phyloP scores from a whole-genome alignment of 2,329 filamentous ascomycete genomes.

The Xylaria sp. region DNA sequence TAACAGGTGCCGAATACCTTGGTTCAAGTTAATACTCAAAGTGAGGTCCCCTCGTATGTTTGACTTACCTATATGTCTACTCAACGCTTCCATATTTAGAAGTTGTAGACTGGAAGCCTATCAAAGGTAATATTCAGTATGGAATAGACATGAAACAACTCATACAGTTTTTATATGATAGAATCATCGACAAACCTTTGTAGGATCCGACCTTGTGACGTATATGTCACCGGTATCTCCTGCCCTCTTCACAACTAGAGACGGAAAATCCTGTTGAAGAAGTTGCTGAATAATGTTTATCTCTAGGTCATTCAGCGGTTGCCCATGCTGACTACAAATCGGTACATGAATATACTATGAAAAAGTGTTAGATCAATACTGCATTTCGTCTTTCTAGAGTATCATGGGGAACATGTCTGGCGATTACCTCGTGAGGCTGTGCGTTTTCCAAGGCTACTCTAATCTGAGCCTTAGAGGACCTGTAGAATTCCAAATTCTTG shows the following conservation, averaged over 20 bases:
- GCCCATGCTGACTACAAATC: background rate
- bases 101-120: background rate
- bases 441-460: background rate
- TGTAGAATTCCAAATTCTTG: background rate
- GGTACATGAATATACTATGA: background rate
- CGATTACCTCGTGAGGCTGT: background rate
- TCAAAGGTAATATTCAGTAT: background rate
- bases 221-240: background rate
- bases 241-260: background rate
- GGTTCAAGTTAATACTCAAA: background rate
- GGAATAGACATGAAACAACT: background rate
- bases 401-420: background rate
- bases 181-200: background rate
- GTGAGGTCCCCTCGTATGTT: background rate
- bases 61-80: conserved; percentile 7
- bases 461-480: background rate
- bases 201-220: background rate
- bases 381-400: background rate
- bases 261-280: background rate
- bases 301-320: background rate
- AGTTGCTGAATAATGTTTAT: background rate
- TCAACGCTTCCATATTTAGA: background rate
- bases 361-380: background rate
- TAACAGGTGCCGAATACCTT: conserved; percentile 48
- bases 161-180: background rate